These are phyloP conservation scores for Diplodia intermedia DNA, from an alignment of 2,329 filamentous ascomycete species.

Conservation along the genomic window DNA sequence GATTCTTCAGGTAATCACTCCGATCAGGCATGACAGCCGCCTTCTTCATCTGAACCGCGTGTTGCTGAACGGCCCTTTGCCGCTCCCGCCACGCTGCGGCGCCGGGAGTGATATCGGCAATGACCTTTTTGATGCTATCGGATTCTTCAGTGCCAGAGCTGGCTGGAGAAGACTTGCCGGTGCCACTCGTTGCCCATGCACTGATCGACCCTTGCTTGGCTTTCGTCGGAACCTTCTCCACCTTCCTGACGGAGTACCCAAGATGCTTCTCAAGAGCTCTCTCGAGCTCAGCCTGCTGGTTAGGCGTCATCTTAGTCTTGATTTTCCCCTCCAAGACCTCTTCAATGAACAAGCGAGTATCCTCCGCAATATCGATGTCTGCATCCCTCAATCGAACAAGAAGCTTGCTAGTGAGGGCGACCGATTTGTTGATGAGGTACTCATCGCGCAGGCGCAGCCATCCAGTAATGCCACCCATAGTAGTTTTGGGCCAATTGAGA, in stretches of 20 bases:
- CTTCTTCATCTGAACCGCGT: conserved; percentile 35
- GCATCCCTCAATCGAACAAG: conserved; percentile 81
- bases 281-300: conserved; percentile 83
- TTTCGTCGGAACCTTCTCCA: conserved; percentile 41
- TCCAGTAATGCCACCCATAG: conserved; percentile 74
- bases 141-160: conserved; percentile 26
- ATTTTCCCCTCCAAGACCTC: conserved; percentile 69
- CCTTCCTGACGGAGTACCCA: conserved; percentile 47
- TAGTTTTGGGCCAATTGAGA: conserved; percentile 67
- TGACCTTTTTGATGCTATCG: conserved; percentile 54
- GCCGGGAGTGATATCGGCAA: conserved; percentile 51
- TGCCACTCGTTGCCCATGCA: conserved; percentile 33
- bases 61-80: conserved; percentile 35
- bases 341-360: conserved; percentile 66
- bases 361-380: conserved; percentile 71
- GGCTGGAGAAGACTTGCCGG: conserved; percentile 8
- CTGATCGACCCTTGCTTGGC: conserved; percentile 36
- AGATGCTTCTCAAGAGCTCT: conserved; percentile 63
- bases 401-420: conserved; percentile 83
- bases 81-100: conserved; percentile 39
- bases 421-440: conserved; percentile 82
- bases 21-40: conserved; percentile 47
- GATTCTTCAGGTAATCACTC: conserved; percentile 72
- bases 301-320: conserved; percentile 79
- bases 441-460: conserved; percentile 91